phyloP scores from a whole-genome alignment of 1,284 basidiomycete species.

The Rhodotorula sp. region DNA sequence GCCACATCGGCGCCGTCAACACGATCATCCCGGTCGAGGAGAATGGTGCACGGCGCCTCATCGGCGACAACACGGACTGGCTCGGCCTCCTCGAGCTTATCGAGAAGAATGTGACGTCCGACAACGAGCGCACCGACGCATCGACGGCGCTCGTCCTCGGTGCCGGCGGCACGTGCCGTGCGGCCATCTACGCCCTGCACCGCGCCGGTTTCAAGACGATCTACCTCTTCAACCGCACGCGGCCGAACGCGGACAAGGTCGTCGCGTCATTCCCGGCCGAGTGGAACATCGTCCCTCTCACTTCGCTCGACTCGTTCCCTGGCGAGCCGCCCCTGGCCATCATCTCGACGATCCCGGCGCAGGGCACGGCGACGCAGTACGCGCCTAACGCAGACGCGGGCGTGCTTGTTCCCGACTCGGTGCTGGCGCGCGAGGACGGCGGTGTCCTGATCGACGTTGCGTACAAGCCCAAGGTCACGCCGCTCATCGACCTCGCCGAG shows the following conservation, averaged over 20 bases:
- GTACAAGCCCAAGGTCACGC: constrained; percentile 70
- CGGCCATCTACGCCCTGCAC: constrained; percentile 84
- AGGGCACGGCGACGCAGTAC: constrained; percentile 57
- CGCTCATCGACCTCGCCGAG: constrained; percentile 51
- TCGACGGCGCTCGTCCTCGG: constrained; percentile 76
- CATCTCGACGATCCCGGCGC: constrained; percentile 80
- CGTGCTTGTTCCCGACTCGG: constrained; percentile 61
- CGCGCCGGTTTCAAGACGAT: constrained; percentile 67
- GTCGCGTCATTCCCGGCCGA: constrained; percentile 65
- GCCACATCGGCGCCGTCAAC: constrained; percentile 86
- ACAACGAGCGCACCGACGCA: constrained; percentile 41
- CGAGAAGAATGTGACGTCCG: constrained; percentile 48
- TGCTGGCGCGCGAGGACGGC: constrained; percentile 50
- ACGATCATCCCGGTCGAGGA: constrained; percentile 68
- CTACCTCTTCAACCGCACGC: constrained; percentile 83
- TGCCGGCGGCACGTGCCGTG: constrained; percentile 87
- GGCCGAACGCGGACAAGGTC: constrained; percentile 68
- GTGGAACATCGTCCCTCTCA: constrained; percentile 64
- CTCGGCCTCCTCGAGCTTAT: constrained; percentile 70
- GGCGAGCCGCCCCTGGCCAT: constrained; percentile 66
- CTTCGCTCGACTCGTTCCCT: constrained; percentile 62
- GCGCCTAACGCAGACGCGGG: constrained; percentile 53
- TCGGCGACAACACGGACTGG: constrained; percentile 94
- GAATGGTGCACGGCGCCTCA: constrained; percentile 60
- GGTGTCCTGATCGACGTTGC: constrained; percentile 82